phyloP scores from a whole-genome alignment of 371 early-diverging fungal species.

The Vairimorpha necatrix region DNA sequence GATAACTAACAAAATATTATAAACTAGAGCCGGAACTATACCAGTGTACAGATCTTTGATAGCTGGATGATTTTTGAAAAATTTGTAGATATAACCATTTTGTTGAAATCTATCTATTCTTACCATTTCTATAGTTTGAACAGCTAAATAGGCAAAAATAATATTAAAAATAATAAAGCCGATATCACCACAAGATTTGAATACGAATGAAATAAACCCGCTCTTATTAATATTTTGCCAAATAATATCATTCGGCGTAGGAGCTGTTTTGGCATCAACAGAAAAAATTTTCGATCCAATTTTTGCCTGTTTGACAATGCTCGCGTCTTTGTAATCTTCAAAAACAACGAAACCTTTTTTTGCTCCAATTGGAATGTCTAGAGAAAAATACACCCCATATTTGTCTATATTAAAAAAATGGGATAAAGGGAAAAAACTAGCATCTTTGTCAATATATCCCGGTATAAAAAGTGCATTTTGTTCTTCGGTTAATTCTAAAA shows the following conservation, averaged over 20 bases:
- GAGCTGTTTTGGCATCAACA: slow-evolving; percentile 56
- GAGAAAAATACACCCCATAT: slow-evolving; percentile 48
- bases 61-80: slow-evolving; percentile 32
- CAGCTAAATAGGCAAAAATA: slow-evolving; percentile 58
- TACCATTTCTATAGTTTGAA: slow-evolving; percentile 13
- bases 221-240: slow-evolving; percentile 59
- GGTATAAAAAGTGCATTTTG: slow-evolving; percentile 43
- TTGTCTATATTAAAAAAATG: slow-evolving; percentile 48
- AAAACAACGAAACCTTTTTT: slow-evolving; percentile 64
- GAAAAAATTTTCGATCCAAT: slow-evolving; percentile 62
- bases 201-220: slow-evolving; percentile 40
- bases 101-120: background rate
- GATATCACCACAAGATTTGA: slow-evolving; percentile 40
- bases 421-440: slow-evolving; percentile 53
- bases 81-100: slow-evolving; percentile 24
- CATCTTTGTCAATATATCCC: slow-evolving; percentile 47
- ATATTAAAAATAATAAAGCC: slow-evolving; percentile 57
- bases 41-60: slow-evolving; percentile 52
- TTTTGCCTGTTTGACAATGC: slow-evolving; percentile 56
- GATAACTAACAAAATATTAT: slow-evolving; percentile 54
- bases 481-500: slow-evolving; percentile 8
- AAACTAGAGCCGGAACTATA: slow-evolving; percentile 61
- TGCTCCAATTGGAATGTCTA: slow-evolving; percentile 58
- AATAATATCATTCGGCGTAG: slow-evolving; percentile 64
- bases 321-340: slow-evolving; percentile 47